Evolutionary conservation across 208 protist genomes (phyloP).

Genomic region (Novymonas esmeraldas): DNA sequence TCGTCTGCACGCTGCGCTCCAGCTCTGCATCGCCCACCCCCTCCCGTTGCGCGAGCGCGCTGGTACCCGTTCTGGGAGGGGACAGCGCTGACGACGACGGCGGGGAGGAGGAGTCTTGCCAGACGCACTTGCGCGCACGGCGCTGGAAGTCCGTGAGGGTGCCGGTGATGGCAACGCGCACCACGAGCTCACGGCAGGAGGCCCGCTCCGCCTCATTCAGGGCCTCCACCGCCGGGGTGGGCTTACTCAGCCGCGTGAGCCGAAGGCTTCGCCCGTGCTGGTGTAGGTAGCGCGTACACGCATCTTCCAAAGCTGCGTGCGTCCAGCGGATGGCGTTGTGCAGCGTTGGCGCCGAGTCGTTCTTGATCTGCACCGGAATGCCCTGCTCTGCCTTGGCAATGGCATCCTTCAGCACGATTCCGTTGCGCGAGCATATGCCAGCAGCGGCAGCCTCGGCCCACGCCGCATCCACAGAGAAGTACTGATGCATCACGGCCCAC

Average conservation of each 20-base stretch:
- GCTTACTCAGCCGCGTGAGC: constrained; percentile 10
- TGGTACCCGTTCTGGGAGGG: not conserved
- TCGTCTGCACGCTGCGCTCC: constrained; percentile 51
- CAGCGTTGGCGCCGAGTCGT: constrained; percentile 14
- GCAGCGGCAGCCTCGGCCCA: constrained; percentile 46
- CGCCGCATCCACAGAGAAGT: constrained; percentile 38
- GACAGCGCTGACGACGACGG: constrained; percentile 3
- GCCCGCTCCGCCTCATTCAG: constrained; percentile 46
- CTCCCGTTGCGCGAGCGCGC: not conserved
- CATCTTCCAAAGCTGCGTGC: constrained; percentile 6
- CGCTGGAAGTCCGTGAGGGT: constrained; percentile 54
- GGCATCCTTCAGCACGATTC: constrained; percentile 27
- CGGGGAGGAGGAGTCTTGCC: constrained; percentile 5
- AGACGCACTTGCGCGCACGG: constrained; percentile 12
- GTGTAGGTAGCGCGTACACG: constrained; percentile 13
- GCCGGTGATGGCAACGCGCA: constrained; percentile 62
- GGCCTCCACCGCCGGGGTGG: not conserved
- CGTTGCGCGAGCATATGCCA: constrained; percentile 25
- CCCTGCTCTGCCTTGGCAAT: constrained; percentile 32
- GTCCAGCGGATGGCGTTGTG: constrained; percentile 9
- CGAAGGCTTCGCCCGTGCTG: constrained; percentile 13
- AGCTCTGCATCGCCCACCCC: constrained; percentile 14
- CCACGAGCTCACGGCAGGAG: constrained; percentile 46
- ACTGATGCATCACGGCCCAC: not conserved
- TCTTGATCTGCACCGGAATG: constrained; percentile 24